These are phyloP conservation scores for Pleurotus eryngii DNA, from an alignment of 768 basidiomycete species.

Conservation along the genomic window DNA sequence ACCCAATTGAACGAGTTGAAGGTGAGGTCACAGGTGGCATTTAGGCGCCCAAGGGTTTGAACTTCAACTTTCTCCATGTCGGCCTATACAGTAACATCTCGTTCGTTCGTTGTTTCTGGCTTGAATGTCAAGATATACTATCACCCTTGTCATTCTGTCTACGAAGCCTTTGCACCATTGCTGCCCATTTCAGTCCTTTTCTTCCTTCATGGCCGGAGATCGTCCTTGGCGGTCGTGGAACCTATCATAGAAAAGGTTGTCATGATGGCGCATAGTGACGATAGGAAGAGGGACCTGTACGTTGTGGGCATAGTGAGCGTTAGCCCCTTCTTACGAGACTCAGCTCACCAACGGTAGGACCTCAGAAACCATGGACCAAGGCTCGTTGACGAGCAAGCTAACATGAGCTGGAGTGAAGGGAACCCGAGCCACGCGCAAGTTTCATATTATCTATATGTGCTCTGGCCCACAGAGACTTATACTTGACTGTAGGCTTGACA, in stretches of 20 bases:
- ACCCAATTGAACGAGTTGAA: too few species aligned
- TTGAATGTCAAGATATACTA: not conserved
- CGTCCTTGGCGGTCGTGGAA: conserved; percentile 26
- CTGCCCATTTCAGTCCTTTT: conserved; percentile 34
- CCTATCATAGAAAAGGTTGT: conserved; percentile 23
- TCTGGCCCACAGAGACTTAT: not conserved
- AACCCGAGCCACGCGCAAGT: conserved; percentile 42
- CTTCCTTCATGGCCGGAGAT: conserved; percentile 39
- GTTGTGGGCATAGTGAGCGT: conserved; percentile 36
- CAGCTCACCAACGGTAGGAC: conserved; percentile 27
- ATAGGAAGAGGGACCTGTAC: conserved; percentile 22
- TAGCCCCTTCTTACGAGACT: not conserved
- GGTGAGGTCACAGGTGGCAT: too few species aligned
- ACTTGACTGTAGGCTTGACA: conserved; percentile 33
- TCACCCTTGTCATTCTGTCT: not conserved
- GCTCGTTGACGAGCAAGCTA: conserved; percentile 27
- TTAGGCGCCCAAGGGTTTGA: too few species aligned
- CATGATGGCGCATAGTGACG: conserved; percentile 13
- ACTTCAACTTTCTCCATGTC: too few species aligned
- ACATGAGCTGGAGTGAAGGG: conserved; percentile 32
- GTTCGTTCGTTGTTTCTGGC: not conserved
- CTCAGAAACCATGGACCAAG: conserved; percentile 45
- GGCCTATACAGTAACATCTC: not conserved
- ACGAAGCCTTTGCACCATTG: not conserved
- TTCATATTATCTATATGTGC: not conserved